Percentiles rank a stretch among this genome's conserved stretches.
Conservation (phyloP, 108 stramenopile genomes). For the Schizochytrium sp. region DNA sequence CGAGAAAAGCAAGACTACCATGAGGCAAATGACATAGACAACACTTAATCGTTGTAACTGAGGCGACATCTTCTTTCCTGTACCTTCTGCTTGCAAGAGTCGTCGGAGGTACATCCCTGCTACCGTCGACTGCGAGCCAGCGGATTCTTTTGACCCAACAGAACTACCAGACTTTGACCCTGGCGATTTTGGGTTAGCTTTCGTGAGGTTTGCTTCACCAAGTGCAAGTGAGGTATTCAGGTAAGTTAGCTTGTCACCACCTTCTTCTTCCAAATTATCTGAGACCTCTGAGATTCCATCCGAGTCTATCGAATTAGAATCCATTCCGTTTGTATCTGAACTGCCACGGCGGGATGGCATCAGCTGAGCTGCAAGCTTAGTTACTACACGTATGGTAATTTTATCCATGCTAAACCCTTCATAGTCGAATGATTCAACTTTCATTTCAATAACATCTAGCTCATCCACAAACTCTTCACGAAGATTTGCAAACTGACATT, state of each 20-base stretch:
- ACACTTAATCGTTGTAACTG: not conserved
- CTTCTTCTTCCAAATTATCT: not conserved
- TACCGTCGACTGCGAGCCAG: conserved; percentile 38
- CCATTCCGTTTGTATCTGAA: not conserved
- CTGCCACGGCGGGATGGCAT: not conserved
- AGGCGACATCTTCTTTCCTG: conserved; percentile 32
- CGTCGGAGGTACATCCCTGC: conserved; percentile 1
- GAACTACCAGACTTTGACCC: not conserved
- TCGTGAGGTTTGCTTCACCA: no score
- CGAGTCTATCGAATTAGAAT: not conserved
- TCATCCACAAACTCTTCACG: not conserved
- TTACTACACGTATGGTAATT: not conserved
- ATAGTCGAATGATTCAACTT: not conserved
- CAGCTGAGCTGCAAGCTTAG: not conserved
- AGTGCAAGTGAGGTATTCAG: not conserved
- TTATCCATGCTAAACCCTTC: not conserved
- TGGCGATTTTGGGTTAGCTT: not conserved
- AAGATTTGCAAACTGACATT: not conserved
- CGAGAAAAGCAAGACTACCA: not conserved
- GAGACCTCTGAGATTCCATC: not conserved
- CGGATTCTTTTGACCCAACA: not conserved
- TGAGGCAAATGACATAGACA: not conserved
- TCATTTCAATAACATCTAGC: not conserved
- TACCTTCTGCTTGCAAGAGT: conserved; percentile 10
- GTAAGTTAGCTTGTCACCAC: not conserved